Evolutionary conservation across 805 yeast genomes (phyloP).

Genomic region (Jamesozyma lodderae): DNA sequence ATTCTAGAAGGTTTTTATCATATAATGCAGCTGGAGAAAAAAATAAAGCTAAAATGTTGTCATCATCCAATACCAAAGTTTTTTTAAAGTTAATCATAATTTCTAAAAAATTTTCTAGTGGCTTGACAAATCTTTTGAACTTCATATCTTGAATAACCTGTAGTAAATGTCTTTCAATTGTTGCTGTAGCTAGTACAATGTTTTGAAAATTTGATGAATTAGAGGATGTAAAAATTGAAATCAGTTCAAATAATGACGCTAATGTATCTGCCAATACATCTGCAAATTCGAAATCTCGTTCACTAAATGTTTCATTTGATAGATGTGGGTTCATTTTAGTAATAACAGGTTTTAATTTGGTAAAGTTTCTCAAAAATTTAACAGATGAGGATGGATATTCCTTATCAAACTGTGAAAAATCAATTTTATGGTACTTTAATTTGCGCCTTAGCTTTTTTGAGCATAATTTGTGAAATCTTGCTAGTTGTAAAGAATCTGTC

Average conservation of each 20-base stretch:
- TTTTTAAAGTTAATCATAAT: background rate
- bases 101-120: conserved; percentile 3
- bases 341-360: conserved; percentile 4
- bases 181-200: conserved; percentile 1
- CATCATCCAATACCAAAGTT: conserved; percentile 1
- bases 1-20: background rate
- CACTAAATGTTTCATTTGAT: conserved; percentile 9
- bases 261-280: conserved; percentile 3
- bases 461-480: conserved; percentile 1
- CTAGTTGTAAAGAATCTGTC: background rate
- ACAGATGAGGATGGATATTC: conserved; percentile 5
- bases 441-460: background rate
- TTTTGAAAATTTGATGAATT: conserved; percentile 5
- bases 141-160: background rate
- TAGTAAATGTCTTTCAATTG: conserved; percentile 5
- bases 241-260: background rate
- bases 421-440: background rate
- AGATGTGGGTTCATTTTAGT: conserved; percentile 6
- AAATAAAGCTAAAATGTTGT: conserved; percentile 7
- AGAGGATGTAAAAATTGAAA: conserved; percentile 5
- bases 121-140: conserved; percentile 2
- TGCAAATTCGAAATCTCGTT: conserved; percentile 6
- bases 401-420: conserved; percentile 5
- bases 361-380: conserved; percentile 5
- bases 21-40: conserved; percentile 6